Percentiles rank a stretch among this genome's conserved stretches.
phyloP scores from a whole-genome alignment of 805 yeast genomes.

The Suhomyces sp. region DNA sequence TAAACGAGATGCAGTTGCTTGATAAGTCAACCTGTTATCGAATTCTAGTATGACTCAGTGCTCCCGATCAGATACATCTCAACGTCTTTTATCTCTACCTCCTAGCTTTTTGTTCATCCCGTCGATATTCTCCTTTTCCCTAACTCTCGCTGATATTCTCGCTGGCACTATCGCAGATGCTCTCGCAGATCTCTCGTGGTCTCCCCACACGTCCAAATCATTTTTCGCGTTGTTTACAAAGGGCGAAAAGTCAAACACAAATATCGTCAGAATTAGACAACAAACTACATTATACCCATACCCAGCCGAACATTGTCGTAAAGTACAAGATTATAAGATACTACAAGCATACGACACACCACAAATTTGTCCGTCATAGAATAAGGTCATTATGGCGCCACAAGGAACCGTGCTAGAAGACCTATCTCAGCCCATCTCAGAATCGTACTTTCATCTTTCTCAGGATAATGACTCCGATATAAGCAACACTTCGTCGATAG shows the following conservation, averaged over 20 bases:
- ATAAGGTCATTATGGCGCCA: not conserved
- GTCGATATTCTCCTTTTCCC: not conserved
- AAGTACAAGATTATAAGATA: not conserved
- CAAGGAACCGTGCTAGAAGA: slow-evolving; percentile 8
- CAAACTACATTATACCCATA: not conserved
- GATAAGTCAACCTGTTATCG: not conserved
- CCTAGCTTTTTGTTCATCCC: not conserved
- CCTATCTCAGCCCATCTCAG: slow-evolving; percentile 24
- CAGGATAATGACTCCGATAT: slow-evolving; percentile 18
- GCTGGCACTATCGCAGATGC: too few relatives aligned
- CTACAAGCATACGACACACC: not conserved
- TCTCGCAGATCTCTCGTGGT: not conserved
- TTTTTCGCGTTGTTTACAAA: slow-evolving; percentile 9
- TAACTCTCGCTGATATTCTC: not conserved
- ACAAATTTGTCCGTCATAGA: not conserved
- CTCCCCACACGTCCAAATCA: not conserved
- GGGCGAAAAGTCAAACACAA: not conserved
- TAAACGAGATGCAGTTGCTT: not conserved
- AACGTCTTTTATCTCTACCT: not conserved
- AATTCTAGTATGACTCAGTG: not conserved
- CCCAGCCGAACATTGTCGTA: not conserved
- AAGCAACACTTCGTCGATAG: slow-evolving; percentile 10
- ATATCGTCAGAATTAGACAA: not conserved
- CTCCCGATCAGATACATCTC: not conserved
- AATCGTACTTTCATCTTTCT: slow-evolving; percentile 29